These are phyloP conservation scores for Lachnellula subtilissima DNA, from an alignment of 2,329 filamentous ascomycete genomes.

Conservation along the genomic window DNA sequence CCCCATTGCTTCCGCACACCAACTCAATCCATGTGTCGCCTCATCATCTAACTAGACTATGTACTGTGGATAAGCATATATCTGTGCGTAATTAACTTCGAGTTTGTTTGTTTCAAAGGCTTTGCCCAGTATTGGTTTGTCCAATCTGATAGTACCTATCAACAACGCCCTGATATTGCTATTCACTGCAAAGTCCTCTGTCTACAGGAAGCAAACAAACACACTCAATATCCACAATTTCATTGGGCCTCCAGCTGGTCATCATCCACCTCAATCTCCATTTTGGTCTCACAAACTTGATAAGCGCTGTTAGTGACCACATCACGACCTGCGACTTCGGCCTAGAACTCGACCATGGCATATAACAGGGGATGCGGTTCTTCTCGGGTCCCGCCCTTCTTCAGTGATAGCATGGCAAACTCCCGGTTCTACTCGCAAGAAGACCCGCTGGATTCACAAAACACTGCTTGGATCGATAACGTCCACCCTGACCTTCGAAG, in stretches of 20 bases:
- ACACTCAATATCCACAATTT: background rate
- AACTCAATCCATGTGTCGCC: background rate
- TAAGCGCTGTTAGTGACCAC: constrained; percentile 5
- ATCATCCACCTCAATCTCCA: background rate
- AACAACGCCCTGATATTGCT: background rate
- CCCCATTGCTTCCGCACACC: constrained; percentile 5
- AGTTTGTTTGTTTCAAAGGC: constrained; percentile 11
- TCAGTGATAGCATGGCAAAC: constrained; percentile 5
- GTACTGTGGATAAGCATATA: constrained; percentile 16
- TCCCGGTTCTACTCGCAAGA: constrained; percentile 10
- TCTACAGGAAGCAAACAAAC: constrained; percentile 6
- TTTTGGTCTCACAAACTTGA: constrained; percentile 7
- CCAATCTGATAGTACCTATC: background rate
- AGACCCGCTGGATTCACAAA: constrained; percentile 4
- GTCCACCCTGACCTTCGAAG: constrained; percentile 18
- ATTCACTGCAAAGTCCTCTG: background rate
- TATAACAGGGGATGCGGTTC: constrained; percentile 8
- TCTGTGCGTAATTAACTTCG: constrained; percentile 6
- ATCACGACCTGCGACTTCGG: background rate
- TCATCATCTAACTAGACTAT: constrained; percentile 11
- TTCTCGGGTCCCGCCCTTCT: constrained; percentile 6
- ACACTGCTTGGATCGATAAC: constrained; percentile 9
- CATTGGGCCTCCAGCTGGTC: constrained; percentile 1
- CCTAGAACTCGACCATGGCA: constrained; percentile 5
- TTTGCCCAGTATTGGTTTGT: constrained; percentile 2